Base-by-base conservation (phyloP, 345 rosid genomes). In the Citrus sp. region DNA sequence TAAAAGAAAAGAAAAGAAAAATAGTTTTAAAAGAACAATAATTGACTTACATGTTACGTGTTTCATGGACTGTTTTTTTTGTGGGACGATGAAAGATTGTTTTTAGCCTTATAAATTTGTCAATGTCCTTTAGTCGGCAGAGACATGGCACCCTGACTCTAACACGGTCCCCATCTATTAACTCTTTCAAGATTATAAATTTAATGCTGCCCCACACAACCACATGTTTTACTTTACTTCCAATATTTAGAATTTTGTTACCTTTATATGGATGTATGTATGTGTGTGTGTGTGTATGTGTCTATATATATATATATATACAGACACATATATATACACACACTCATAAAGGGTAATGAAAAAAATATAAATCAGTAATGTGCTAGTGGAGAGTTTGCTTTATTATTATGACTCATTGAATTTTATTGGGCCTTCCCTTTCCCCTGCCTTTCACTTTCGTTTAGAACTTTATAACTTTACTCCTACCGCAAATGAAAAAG, bases 171-270 rank as follows among this genome's bases (percentile, higher is more conserved):
- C 72, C 72, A n/a, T 34, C 2, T 32, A 12, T 32, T 32, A 22
- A 32, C 62, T 76, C 72, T 6, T 9, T 9, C 21, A 18, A 62
- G 24, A 9, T 30, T 13, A 30, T 34, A 49, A 77, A 66, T 77
- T 81, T 63, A 80, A 71, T 76, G 83, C 77, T 4, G 65, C 16
- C 69, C 73, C 42, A 32, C 74, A 42, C 60, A 9, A 5, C 62
- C 77, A 81, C 84, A 81, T 81, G 80, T 32, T 51, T 25, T 70
- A 38, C 72, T 75, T 18, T 55, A 27, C 70, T 18, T 63, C 14
- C 70, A 51, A 10, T 24, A 6, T 5, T 35, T 35, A 35, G 1
- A 35, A 35, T 6, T 73, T 67, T 19, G 42, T n/a, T 22, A 28
- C 22, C 34, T 4, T 5, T 63, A 13, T 5, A 1, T 28, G 1